Conservation (phyloP, 257 asterid species). For the Capsicum pubescens region DNA sequence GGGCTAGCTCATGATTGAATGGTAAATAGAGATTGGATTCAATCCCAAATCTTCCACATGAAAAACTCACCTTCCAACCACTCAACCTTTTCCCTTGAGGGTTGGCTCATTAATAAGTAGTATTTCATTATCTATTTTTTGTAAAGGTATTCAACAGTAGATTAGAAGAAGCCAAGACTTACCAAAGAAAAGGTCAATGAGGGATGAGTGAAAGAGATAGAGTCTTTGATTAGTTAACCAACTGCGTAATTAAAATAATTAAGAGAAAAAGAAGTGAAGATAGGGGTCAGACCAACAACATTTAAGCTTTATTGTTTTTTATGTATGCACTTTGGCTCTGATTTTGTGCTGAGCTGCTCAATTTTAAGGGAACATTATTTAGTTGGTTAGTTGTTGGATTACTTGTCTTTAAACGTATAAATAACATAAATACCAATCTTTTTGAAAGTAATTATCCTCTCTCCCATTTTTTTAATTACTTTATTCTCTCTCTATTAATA, state of each 20-base stretch:
- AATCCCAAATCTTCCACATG: too few relatives aligned
- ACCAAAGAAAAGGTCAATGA: conserved; percentile 35
- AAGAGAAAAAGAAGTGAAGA: background rate
- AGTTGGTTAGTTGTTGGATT: conserved; percentile 27
- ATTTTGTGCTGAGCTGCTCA: conserved; percentile 5
- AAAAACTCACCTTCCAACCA: too few relatives aligned
- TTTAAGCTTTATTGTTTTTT: background rate
- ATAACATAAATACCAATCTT: too few relatives aligned
- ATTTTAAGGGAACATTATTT: conserved; percentile 14
- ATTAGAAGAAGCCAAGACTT: conserved; percentile 20
- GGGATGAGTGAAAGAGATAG: conserved; percentile 25
- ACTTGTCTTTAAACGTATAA: too few relatives aligned
- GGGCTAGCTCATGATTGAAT: too few relatives aligned
- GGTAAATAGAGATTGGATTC: too few relatives aligned
- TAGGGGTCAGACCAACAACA: background rate
- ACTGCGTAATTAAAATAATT: background rate
- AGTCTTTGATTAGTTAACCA: conserved; percentile 7
- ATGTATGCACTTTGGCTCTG: background rate
- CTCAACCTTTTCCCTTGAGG: too few relatives aligned
- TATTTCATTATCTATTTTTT: too few relatives aligned
- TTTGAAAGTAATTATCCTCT: too few relatives aligned
- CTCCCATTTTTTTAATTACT: too few relatives aligned
- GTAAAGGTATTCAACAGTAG: background rate
- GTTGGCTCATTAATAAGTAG: too few relatives aligned
- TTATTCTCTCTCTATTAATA: too few relatives aligned